Percentiles rank a stretch among this genome's conserved stretches.
Conservation (phyloP, 2,329 filamentous ascomycete genomes). For the Diplodia sapinea region DNA sequence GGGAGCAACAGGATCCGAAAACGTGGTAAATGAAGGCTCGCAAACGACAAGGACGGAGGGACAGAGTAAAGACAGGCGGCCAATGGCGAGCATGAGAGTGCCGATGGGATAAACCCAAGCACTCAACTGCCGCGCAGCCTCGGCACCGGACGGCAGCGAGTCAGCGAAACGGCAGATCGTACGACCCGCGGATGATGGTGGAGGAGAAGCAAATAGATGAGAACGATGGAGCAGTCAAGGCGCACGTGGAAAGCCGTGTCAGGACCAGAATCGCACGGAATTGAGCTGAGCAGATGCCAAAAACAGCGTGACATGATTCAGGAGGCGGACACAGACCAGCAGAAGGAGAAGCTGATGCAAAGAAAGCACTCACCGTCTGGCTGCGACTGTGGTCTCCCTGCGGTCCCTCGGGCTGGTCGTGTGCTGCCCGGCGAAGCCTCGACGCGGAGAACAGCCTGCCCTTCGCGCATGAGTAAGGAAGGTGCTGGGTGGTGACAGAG, state of each 20-base stretch:
- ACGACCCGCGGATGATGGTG: slow-evolving; percentile 5
- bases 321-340: slow-evolving; percentile 8
- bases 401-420: slow-evolving; percentile 4
- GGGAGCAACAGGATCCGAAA: neutral
- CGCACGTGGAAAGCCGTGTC: slow-evolving; percentile 17
- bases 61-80: neutral
- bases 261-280: slow-evolving; percentile 12
- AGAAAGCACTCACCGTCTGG: slow-evolving; percentile 21
- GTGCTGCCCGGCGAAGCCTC: neutral
- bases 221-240: slow-evolving; percentile 1
- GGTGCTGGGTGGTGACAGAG: slow-evolving; percentile 11
- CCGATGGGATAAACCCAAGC: neutral
- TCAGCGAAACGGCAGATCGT: slow-evolving; percentile 3
- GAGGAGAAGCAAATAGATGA: slow-evolving; percentile 13
- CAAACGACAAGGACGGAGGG: slow-evolving; percentile 6
- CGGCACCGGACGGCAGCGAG: slow-evolving; percentile 16
- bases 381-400: slow-evolving; percentile 2
- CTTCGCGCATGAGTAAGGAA: slow-evolving; percentile 19
- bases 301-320: slow-evolving; percentile 14
- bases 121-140: slow-evolving; percentile 11
- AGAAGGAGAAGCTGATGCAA: slow-evolving; percentile 12
- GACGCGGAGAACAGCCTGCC: slow-evolving; percentile 16
- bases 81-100: slow-evolving; percentile 2
- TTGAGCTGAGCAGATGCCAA: slow-evolving; percentile 21
- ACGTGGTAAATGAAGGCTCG: slow-evolving; percentile 17